A percentile compares a stretch with the other conserved stretches of the same genome.
phyloP scores from a whole-genome alignment of 2,329 filamentous ascomycete genomes.

The Penicillium oxalicum region DNA sequence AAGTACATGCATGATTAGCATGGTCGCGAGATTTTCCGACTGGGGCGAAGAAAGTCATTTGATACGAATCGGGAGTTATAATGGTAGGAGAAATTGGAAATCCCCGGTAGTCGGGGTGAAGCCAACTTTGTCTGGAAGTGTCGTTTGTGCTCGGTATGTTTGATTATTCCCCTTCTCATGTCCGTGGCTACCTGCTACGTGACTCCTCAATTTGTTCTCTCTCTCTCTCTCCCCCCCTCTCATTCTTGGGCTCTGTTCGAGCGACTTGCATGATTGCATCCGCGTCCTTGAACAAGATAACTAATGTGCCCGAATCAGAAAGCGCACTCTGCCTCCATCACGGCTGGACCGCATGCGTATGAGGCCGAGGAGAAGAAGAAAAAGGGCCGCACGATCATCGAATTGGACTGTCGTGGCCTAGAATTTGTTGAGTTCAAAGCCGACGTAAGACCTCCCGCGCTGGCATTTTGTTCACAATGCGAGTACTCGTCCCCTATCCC shows the following conservation, averaged over 20 bases:
- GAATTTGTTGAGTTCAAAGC: constrained; percentile 88
- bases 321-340: constrained; percentile 68
- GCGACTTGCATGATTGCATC: too few relatives aligned
- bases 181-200: too few relatives aligned
- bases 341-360: constrained; percentile 66
- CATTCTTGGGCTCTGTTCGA: too few relatives aligned
- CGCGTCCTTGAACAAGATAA: neutral
- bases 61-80: neutral
- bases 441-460: constrained; percentile 55
- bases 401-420: constrained; percentile 88
- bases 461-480: too few relatives aligned
- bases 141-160: constrained; percentile 85
- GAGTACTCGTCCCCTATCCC: too few relatives aligned
- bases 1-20: constrained; percentile 31
- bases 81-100: constrained; percentile 73
- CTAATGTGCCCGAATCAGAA: constrained; percentile 23
- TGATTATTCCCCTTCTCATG: neutral
- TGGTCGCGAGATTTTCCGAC: too few relatives aligned
- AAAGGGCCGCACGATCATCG: constrained; percentile 67
- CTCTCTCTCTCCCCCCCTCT: too few relatives aligned
- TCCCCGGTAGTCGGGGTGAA: constrained; percentile 88
- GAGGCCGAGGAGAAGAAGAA: constrained; percentile 47
- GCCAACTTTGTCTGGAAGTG: constrained; percentile 99
- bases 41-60: too few relatives aligned
- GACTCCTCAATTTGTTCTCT: too few relatives aligned